phyloP scores from a whole-genome alignment of 2,329 filamentous ascomycete species.

The Diaporthe eres region DNA sequence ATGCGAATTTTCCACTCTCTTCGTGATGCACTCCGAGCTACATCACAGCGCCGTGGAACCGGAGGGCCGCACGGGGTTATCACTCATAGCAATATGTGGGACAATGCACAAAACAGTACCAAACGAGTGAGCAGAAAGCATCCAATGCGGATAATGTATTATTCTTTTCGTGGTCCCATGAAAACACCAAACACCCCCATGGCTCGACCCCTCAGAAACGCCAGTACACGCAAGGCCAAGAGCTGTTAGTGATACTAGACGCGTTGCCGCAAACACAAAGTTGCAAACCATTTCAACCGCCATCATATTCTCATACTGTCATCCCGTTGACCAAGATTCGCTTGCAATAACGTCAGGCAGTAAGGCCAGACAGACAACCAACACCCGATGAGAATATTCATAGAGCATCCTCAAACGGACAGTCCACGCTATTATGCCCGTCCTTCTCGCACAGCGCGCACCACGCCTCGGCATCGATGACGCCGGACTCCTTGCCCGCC shows the following conservation, averaged over 20 bases:
- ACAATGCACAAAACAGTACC: neutral
- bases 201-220: conserved; percentile 1
- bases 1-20: neutral
- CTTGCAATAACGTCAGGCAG: neutral
- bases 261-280: neutral
- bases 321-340: neutral
- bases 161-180: conserved; percentile 6
- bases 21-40: neutral
- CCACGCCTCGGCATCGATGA: conserved; percentile 91
- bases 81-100: neutral
- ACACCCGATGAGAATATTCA: conserved; percentile 47
- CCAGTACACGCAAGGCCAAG: conserved; percentile 2
- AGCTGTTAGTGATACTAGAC: conserved; percentile 14
- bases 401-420: conserved; percentile 89
- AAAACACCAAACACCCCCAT: conserved; percentile 5
- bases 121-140: neutral
- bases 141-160: conserved; percentile 12
- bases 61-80: neutral
- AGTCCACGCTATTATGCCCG: conserved; percentile 96
- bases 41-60: neutral
- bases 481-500: conserved; percentile 82
- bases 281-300: neutral
- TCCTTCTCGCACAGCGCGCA: conserved; percentile 97
- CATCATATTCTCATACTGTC: conserved; percentile 19
- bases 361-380: neutral